Base-by-base conservation (phyloP, 179 eudicot species). In the Spinacia oleracea region DNA sequence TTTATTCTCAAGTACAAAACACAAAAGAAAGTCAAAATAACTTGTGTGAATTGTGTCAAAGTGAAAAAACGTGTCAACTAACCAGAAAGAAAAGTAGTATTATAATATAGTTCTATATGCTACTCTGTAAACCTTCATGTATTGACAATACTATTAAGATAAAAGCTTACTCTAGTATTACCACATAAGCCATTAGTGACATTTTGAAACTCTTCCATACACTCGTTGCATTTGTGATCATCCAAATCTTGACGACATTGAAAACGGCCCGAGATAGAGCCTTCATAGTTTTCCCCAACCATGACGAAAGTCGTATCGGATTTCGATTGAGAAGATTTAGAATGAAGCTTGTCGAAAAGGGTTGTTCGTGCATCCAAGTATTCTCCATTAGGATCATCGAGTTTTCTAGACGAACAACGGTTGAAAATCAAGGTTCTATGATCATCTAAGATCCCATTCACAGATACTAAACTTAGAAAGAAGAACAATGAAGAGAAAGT, bases 201-300 rank as follows among this genome's bases (percentile, higher is more conserved):
- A 9, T 65, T 66, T 34, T 21, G 63, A 50, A 86, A 51, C 40
- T 21, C 45, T 3, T 63, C 75, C 18, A 89, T 82, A 80, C 94
- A 90, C 74, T 40, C 55, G 35, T 73, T 34, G 78, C 94, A 90
- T 6, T 85, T 78, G 38, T 74, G 77, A 11, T 29, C 23, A 48
- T 80, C 83, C 9, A 90, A 76, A 63, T 89, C 87, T 34, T 75
- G 69, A 32, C 86, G 67, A 79, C 94, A 90, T 70, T 90, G 90
- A 76, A 87, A 90, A 21, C 55, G 48, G 11, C 94, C 94, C 0
- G 81, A 89, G 10, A 90, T 56, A 5, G 91, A 87, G 0, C 53
- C 34, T 10, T 66, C 83, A 60, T 0, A 43, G 40, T 8, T 11
- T 40, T 56, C 69, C 1, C 42, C 80, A 2, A 87, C 89, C 60